A percentile compares a stretch with the other conserved stretches of the same genome.
Conservation (phyloP, 2,329 filamentous ascomycete genomes). For the Exserohilum rostratum region DNA sequence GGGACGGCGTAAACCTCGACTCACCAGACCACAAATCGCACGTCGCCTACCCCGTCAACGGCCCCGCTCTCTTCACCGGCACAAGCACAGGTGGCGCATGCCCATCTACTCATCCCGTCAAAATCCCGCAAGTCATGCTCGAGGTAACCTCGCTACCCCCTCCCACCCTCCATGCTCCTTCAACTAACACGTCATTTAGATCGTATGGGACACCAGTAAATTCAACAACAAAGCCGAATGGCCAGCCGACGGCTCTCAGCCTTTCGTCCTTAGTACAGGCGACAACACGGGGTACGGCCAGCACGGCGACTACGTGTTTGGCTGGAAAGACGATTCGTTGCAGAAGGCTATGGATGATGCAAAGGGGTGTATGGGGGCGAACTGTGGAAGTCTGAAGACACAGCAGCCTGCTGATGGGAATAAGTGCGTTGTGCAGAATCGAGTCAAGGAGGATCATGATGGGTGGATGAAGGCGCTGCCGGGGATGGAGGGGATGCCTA, state of each 20-base stretch:
- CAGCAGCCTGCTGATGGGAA: conserved; percentile 30
- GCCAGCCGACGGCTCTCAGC: conserved; percentile 37
- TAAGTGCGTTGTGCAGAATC: conserved; percentile 29
- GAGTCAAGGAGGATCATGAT: conserved; percentile 33
- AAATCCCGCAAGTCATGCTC: conserved; percentile 55
- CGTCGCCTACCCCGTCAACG: conserved; percentile 51
- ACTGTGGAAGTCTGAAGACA: conserved; percentile 32
- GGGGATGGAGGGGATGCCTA: conserved; percentile 23
- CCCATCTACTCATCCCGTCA: conserved; percentile 52
- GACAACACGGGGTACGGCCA: conserved; percentile 33
- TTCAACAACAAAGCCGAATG: conserved; percentile 45
- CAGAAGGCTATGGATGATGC: conserved; percentile 42
- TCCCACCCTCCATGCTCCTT: fast-evolving
- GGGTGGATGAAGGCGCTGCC: conserved; percentile 29
- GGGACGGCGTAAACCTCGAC: conserved; percentile 59
- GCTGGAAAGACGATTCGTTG: conserved; percentile 38
- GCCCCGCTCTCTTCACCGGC: conserved; percentile 30
- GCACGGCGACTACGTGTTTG: conserved; percentile 40
- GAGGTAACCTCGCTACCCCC: conserved; percentile 40
- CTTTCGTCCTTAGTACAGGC: conserved; percentile 34
- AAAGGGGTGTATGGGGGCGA: conserved; percentile 37
- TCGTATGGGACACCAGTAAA: conserved; percentile 53
- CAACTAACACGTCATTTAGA: conserved; percentile 8
- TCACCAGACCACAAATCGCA: conserved; percentile 57
- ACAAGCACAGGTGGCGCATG: conserved; percentile 44